Base-by-base conservation (phyloP, 495 filamentous ascomycete species). In the Geopyxis carbonaria region DNA sequence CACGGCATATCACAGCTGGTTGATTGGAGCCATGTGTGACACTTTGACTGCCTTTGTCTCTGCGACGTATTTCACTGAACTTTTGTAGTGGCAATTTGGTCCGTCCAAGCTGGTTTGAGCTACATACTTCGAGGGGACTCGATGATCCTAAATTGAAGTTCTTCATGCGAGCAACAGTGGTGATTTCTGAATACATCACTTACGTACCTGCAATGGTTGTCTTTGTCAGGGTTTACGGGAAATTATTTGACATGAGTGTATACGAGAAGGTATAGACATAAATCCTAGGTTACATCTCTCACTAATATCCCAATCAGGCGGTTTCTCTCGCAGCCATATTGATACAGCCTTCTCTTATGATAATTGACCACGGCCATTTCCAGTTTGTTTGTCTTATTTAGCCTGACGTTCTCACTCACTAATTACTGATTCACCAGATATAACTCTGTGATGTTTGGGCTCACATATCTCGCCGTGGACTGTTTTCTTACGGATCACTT, bases 301-400 rank as follows among this genome's bases (percentile, higher is more conserved):
- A n/a, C 25, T 7, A 28, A 28, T 28, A 82, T 80, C 78, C 78
- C 16, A 68, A 72, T 35, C n/a, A n/a, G n/a, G 80, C 79, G 0
- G 75, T 93, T 44, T 86, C 89, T 1, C 71, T 95, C 6, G 76
- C 77, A 15, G 89, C 86, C 0, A 76, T 95, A 35, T 66, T 97
- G 20, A 76, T 97, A 69, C 91, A 97, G 50, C 89, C 89, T 4
- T 77, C 72, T 1, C 83, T 79, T 4, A 89, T 94, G 38, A 69
- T 97, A 9, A 80, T 95, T 49, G 89, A 97, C 49, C 87, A 95
- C 53, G 80, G 82, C n/a, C 89, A 97, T 60, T 97, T 97, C 58
- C 89, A 97, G 61, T 38, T 14, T 18, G 35, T 14, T 15, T 15
- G 11, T 5, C 13, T 31, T n/a, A 25, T 34, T 7, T 5, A 21